Conservation (phyloP, 1,284 basidiomycete species). For the Apiotrichum sp. region DNA sequence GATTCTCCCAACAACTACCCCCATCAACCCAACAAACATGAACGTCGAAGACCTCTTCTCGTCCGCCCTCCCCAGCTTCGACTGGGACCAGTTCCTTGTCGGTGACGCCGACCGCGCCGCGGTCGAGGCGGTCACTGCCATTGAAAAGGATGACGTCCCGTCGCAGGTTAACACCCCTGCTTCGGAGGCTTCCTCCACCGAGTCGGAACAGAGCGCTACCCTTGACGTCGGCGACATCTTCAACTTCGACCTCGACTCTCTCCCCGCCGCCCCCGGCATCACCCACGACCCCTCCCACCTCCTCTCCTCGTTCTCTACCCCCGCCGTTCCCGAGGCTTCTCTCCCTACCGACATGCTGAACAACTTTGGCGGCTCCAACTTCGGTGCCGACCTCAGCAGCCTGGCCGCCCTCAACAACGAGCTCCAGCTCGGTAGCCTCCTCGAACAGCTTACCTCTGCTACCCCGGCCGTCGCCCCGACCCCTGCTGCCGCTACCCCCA, state of each 20-base stretch:
- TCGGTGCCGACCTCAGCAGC: conserved; percentile 21
- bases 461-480: conserved; percentile 5
- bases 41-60: conserved; percentile 12
- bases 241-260: conserved; percentile 26
- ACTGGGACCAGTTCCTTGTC: conserved; percentile 32
- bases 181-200: conserved; percentile 23
- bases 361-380: conserved; percentile 22
- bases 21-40: conserved; percentile 11
- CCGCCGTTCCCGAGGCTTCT: conserved; percentile 13
- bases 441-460: conserved; percentile 13
- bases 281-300: conserved; percentile 29
- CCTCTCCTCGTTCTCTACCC: conserved; percentile 7
- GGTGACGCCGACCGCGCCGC: conserved; percentile 21
- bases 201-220: conserved; percentile 32
- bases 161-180: conserved; percentile 10
- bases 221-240: conserved; percentile 23
- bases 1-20: neutral
- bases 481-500: conserved; percentile 1
- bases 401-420: conserved; percentile 23
- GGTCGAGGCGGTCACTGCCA: conserved; percentile 1
- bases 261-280: conserved; percentile 23
- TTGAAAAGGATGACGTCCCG: conserved; percentile 6
- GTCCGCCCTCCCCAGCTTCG: conserved; percentile 14
- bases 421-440: conserved; percentile 23
- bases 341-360: conserved; percentile 21